A percentile compares a stretch with the other conserved stretches of the same genome.
Evolutionary conservation across 2,329 filamentous ascomycete genomes (phyloP).

Genomic region (Pyricularia pennisetigena): DNA sequence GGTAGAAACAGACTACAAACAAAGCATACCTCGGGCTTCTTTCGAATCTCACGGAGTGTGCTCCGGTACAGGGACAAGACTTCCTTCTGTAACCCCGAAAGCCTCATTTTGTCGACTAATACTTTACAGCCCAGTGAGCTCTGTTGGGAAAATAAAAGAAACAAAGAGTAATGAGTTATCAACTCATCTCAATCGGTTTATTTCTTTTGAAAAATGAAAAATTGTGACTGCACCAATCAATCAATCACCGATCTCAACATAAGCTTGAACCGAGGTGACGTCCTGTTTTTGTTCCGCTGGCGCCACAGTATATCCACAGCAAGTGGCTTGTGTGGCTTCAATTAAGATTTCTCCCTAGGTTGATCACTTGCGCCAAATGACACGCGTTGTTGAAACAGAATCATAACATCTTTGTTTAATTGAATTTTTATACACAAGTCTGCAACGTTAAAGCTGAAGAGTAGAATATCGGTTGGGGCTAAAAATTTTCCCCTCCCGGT

Average conservation of each 20-base stretch:
- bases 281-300: not conserved
- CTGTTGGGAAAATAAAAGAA: not conserved
- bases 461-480: not conserved
- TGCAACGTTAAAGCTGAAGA: not conserved
- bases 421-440: not conserved
- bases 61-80: slow-evolving; percentile 78
- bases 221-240: not conserved
- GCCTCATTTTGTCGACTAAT: slow-evolving; percentile 19
- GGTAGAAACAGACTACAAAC: slow-evolving; percentile 3
- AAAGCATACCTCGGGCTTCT: slow-evolving; percentile 60
- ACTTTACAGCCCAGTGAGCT: not conserved
- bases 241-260: not conserved
- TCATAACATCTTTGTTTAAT: not conserved
- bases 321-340: not conserved
- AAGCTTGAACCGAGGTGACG: not conserved
- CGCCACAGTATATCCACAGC: not conserved
- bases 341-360: not conserved
- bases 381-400: not conserved
- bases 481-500: not conserved
- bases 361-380: not conserved
- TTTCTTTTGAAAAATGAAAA: not conserved
- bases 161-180: not conserved
- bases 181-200: not conserved
- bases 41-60: slow-evolving; percentile 71
- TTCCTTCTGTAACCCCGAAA: slow-evolving; percentile 85